Conservation (phyloP, 176 grass and related monocot genomes). For the Phyllostachys edulis region DNA sequence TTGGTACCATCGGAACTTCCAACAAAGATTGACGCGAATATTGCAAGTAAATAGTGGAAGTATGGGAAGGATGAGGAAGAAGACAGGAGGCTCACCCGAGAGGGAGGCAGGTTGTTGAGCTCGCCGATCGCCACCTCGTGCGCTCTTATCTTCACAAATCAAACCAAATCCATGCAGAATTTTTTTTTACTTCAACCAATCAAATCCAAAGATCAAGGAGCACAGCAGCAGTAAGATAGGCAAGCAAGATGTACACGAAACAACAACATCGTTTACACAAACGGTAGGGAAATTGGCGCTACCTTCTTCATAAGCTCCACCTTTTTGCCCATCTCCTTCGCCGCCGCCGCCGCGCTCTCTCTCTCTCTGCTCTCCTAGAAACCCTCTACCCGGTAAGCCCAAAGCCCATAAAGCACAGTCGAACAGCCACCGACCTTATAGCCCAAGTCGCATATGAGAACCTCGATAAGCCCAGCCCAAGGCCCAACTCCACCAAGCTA, state of each 20-base stretch:
- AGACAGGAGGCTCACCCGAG: conserved; percentile 37
- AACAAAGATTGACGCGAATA: neutral
- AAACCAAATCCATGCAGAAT: neutral
- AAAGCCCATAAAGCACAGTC: neutral
- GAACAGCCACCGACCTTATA: neutral
- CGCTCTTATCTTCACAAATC: conserved; percentile 38
- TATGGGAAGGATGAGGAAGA: neutral
- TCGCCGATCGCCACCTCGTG: conserved; percentile 62
- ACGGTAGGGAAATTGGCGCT: neutral
- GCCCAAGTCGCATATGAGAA: neutral
- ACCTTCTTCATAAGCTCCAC: conserved; percentile 47
- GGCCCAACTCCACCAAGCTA: neutral
- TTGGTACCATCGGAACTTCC: neutral
- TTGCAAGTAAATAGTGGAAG: neutral
- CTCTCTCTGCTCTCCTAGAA: neutral
- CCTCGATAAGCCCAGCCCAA: neutral
- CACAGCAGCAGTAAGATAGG: neutral
- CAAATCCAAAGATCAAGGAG: conserved; percentile 13
- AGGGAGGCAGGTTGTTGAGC: conserved; percentile 49
- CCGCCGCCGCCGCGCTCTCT: neutral
- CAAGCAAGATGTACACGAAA: neutral
- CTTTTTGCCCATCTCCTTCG: conserved; percentile 35
- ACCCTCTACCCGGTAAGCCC: neutral
- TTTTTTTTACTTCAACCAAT: neutral
- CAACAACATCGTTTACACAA: neutral